Percentiles rank a stretch among this genome's conserved stretches.
phyloP scores from a whole-genome alignment of 257 asterid genomes.

The Penstemon newberryi region DNA sequence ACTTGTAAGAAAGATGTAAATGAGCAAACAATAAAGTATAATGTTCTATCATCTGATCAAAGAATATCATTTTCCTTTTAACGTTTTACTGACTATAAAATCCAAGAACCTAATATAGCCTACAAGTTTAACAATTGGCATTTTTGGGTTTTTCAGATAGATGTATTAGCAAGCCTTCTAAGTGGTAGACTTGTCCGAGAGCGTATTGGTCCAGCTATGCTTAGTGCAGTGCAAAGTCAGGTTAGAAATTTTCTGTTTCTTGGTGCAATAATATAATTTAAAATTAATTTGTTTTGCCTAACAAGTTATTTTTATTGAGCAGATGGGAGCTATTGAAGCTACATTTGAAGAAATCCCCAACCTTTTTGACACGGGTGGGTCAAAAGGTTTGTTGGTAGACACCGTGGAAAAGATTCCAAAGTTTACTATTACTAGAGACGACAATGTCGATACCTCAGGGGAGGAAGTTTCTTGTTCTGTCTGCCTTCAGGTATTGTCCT shows the following conservation, averaged over 20 bases:
- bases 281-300: background rate
- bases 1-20: background rate
- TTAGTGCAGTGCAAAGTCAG: conserved; percentile 99
- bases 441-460: conserved; percentile 65
- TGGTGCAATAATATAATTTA: background rate
- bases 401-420: conserved; percentile 86
- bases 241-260: conserved; percentile 30
- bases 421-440: conserved; percentile 55
- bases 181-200: conserved; percentile 98
- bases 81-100: too few species aligned
- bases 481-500: conserved; percentile 76
- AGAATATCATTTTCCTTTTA: too few species aligned
- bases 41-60: background rate
- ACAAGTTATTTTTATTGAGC: conserved; percentile 19
- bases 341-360: conserved; percentile 75
- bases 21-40: background rate
- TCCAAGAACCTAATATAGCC: too few species aligned
- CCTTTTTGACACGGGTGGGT: conserved; percentile 89
- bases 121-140: background rate
- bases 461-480: conserved; percentile 90
- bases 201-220: conserved; percentile 98
- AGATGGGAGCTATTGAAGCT: conserved; percentile 93
- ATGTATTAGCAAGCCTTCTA: conserved; percentile 84
- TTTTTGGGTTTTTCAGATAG: conserved; percentile 52
- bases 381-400: conserved; percentile 85